Percentiles rank a stretch among this genome's conserved stretches.
These are phyloP conservation scores for Neopestalotiopsis clavispora DNA, from an alignment of 2,329 filamentous ascomycete genomes.

Conservation along the genomic window DNA sequence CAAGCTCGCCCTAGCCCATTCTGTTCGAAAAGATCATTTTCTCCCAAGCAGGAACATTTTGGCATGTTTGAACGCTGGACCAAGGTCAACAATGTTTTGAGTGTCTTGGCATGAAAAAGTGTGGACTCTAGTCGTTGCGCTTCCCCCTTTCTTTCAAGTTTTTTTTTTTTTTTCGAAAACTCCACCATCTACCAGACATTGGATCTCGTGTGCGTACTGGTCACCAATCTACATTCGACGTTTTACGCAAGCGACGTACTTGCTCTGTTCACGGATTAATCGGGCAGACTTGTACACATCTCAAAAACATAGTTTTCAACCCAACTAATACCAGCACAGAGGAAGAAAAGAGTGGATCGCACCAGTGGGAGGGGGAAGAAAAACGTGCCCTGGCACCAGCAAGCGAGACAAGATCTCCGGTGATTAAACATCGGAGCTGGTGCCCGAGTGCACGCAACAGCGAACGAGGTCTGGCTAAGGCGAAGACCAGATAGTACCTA, in stretches of 20 bases:
- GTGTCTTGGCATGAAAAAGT: background rate
- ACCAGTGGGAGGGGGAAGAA: background rate
- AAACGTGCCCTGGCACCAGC: background rate
- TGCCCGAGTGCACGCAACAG: background rate
- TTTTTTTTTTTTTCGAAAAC: background rate
- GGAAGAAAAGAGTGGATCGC: background rate
- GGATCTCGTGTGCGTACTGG: too few relatives aligned
- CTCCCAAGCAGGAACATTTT: too few relatives aligned
- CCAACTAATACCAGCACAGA: background rate
- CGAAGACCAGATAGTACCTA: background rate
- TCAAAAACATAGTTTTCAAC: background rate
- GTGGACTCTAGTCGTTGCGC: background rate
- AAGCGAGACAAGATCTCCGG: constrained; percentile 1
- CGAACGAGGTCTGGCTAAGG: background rate
- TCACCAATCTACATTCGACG: too few relatives aligned
- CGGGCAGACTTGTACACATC: background rate
- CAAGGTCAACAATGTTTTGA: background rate
- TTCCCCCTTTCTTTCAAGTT: background rate
- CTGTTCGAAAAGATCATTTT: too few relatives aligned
- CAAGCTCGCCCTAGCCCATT: too few relatives aligned
- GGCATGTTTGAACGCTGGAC: background rate
- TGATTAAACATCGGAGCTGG: background rate
- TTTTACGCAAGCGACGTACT: background rate
- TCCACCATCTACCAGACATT: too few relatives aligned
- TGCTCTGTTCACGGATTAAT: background rate